Evolutionary conservation across 176 grass and related monocot genomes (phyloP).

Genomic region (Hsuehochloa calcarea): DNA sequence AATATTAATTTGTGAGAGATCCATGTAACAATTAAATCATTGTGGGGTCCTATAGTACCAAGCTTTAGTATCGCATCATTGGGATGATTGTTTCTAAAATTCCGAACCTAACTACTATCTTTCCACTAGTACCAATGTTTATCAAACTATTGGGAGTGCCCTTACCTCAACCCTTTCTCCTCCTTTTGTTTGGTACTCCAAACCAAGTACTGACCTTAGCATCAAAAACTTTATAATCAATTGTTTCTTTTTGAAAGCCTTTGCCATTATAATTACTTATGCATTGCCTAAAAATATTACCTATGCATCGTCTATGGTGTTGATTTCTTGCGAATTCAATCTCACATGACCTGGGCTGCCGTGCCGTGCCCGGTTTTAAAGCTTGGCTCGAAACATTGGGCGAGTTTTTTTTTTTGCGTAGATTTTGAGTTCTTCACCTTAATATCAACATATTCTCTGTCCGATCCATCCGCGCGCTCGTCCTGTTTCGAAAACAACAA

Average conservation of each 20-base stretch:
- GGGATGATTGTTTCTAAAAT: too few species aligned
- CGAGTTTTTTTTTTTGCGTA: slow-evolving; percentile 4
- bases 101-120: too few species aligned
- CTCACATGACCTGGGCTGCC: too few species aligned
- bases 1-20: too few species aligned
- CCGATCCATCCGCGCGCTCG: not conserved
- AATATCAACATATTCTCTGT: not conserved
- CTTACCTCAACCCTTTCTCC: not conserved
- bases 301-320: too few species aligned
- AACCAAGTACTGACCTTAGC: not conserved
- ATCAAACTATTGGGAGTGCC: too few species aligned
- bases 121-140: too few species aligned
- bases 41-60: too few species aligned
- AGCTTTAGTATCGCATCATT: too few species aligned
- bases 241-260: not conserved
- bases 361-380: not conserved
- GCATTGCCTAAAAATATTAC: too few species aligned
- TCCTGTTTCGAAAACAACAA: slow-evolving; percentile 30
- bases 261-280: not conserved
- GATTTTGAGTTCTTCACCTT: not conserved
- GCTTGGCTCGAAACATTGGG: not conserved
- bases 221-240: not conserved
- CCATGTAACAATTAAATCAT: too few species aligned
- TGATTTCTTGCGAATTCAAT: not conserved
- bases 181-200: not conserved